Evolutionary conservation across 2,329 filamentous ascomycete species (phyloP), one percentile per base, ranked within the genome.

Genomic region (Cryphonectria nitschkei): DNA sequence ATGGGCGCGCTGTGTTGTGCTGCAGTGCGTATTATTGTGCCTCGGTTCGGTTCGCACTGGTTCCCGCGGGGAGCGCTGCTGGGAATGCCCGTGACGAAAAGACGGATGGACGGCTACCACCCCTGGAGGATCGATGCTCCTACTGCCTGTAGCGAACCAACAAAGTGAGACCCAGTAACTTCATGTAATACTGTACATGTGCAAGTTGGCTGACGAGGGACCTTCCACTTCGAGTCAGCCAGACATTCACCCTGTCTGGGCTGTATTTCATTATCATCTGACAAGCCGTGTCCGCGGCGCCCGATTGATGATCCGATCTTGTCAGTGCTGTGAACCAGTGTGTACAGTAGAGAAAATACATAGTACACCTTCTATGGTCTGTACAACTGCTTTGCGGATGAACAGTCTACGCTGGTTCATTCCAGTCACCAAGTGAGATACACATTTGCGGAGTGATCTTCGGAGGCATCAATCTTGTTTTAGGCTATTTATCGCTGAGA

Each of bases 251-350:
- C 46, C 16, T 61, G 58, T 37, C 58, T 14, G 19, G 32, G 34
- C 22, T n/a, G 46, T 50, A 50, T n/a, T 34, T 6, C 34, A 34
- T 34, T 39, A n/a, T 39, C 34, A 61, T 34, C 63, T 50, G 63
- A 52, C 43, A 52, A 16, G n/a, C 32, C 16, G 63, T 50, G 46
- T 52, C 63, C 63, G 63, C 63, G 63, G 63, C 63, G 14, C 63
- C 63, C 63, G 63, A 13, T 19, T 22, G 2, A 34, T 65, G 63
- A 32, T 39, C 41, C 29, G 54, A 58, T 58, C 26, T 5, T 58
- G 54, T 5, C 19, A 32, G 26, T 32, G 9, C n/a, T 32, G 52
- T 56, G 13, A 11, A 56, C 13, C n/a, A 54, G n/a, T 13, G 14
- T 19, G 13, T 43, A 6, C 41, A 3, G 41, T 16, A 43, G 13